phyloP scores from a whole-genome alignment of 306 rosid species.

The Cyclanthera cordifolia region DNA sequence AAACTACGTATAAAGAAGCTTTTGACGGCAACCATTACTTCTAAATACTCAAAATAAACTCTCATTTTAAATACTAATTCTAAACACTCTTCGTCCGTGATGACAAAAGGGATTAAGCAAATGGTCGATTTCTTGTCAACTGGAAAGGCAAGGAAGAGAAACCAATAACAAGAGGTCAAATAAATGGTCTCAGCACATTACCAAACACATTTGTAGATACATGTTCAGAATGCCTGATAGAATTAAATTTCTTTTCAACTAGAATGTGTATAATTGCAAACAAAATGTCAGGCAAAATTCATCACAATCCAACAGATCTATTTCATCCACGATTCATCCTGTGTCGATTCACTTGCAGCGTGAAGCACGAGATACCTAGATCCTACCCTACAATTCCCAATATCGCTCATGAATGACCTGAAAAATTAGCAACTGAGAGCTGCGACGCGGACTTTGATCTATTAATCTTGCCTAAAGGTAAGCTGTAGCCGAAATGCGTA shows the following conservation, averaged over 20 bases:
- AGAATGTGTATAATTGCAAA: conserved; percentile 1
- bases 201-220: neutral
- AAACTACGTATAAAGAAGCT: too few relatives aligned
- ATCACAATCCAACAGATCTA: conserved; percentile 30
- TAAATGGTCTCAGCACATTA: neutral
- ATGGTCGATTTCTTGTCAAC: neutral
- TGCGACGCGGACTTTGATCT: conserved; percentile 15
- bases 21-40: too few relatives aligned
- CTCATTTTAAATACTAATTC: too few relatives aligned
- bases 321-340: conserved; percentile 15
- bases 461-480: conserved; percentile 32
- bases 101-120: neutral
- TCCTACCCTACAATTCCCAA: conserved; percentile 37
- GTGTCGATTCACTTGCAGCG: neutral
- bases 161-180: neutral
- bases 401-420: conserved; percentile 33
- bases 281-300: conserved; percentile 12
- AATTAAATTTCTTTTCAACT: conserved; percentile 3
- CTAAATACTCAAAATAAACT: too few relatives aligned
- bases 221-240: neutral
- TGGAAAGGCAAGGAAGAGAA: neutral
- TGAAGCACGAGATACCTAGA: conserved; percentile 26
- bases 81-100: too few relatives aligned
- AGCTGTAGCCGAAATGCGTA: conserved; percentile 18
- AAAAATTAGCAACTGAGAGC: conserved; percentile 12